These are phyloP conservation scores for Agroathelia rolfsii DNA, from an alignment of 1,284 basidiomycete genomes.

Conservation along the genomic window DNA sequence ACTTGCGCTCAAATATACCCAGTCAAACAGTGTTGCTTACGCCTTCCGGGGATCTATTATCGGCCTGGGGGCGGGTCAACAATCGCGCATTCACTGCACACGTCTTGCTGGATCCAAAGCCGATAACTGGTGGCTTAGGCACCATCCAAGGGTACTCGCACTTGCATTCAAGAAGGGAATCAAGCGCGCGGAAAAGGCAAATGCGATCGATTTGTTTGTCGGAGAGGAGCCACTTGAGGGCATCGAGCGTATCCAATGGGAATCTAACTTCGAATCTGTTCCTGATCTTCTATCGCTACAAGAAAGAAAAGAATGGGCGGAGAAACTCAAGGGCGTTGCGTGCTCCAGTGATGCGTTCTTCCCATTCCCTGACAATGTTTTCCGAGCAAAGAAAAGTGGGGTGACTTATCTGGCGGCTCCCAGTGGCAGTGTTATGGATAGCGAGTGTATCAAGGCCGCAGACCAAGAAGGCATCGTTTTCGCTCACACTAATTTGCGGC, in stretches of 20 bases:
- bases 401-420: slow-evolving; percentile 91
- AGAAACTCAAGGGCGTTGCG: slow-evolving; percentile 72
- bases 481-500: slow-evolving; percentile 70
- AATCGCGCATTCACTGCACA: slow-evolving; percentile 98
- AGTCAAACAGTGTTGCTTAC: slow-evolving; percentile 98
- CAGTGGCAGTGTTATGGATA: slow-evolving; percentile 95
- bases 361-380: slow-evolving; percentile 98
- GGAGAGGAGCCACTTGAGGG: slow-evolving; percentile 84
- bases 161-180: slow-evolving; percentile 96
- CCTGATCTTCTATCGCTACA: slow-evolving; percentile 60
- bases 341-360: slow-evolving; percentile 98
- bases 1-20: slow-evolving; percentile 96
- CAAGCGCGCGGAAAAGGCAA: slow-evolving; percentile 96
- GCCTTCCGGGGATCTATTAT: slow-evolving; percentile 89
- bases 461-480: slow-evolving; percentile 87
- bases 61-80: slow-evolving; percentile 95
- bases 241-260: slow-evolving; percentile 87
- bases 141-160: slow-evolving; percentile 85
- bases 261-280: slow-evolving; percentile 72
- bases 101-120: slow-evolving; percentile 95
- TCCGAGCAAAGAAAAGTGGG: slow-evolving; percentile 85
- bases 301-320: slow-evolving; percentile 71
- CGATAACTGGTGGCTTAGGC: slow-evolving; percentile 99
- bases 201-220: slow-evolving; percentile 96
- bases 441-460: slow-evolving; percentile 88